Evolutionary conservation across 1,139 yeast species (phyloP), one percentile per base, ranked within the genome.

Genomic region (Blastobotrys persicus): DNA sequence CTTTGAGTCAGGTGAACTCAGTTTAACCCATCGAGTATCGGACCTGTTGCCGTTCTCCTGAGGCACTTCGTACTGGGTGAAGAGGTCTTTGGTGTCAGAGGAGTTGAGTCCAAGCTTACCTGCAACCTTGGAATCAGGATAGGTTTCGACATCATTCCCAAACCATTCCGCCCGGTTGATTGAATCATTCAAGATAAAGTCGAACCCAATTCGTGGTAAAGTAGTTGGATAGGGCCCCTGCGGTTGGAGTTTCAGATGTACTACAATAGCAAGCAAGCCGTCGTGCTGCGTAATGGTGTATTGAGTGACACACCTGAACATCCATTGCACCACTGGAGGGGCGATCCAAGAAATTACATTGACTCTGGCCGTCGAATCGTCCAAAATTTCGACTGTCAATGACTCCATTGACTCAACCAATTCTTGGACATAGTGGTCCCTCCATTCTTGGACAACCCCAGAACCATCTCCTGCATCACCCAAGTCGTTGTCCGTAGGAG

Each of bases 41-140:
- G 59, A 58, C 37, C 68, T 65, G 53, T 69, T 69, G 4, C 73
- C 72, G 49, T 67, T 66, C 37, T 69, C 73, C 53, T 69, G 73
- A 1, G 73, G 73, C 26, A 59, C 68, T 16, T 70, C 73, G 19
- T 37, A 37, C 6, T 26, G 28, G 7, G 28, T 19, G 14, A 37
- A 37, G 6, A 37, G 19, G 11, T 37, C 41, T 6, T 37, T 16
- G 19, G 28, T 9, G 12, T 7, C 4, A 6, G 18, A 17, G n/a
- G 41, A 9, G 13, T 37, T 17, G n/a, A 37, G 11, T 3, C 68
- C 73, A 31, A 68, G 23, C 45, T 49, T 56, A 38, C 62, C 66
- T 12, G 64, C 68, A 33, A 60, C 58, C 46, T 60, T 60, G 47
- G 66, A 64, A 49, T 69, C 73, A 2, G 65, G 53, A 51, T 69